Percentiles rank a stretch among this genome's conserved stretches.
These are phyloP conservation scores for Coemansia sp. DNA, from an alignment of 192 early-diverging fungal species.

Conservation along the genomic window DNA sequence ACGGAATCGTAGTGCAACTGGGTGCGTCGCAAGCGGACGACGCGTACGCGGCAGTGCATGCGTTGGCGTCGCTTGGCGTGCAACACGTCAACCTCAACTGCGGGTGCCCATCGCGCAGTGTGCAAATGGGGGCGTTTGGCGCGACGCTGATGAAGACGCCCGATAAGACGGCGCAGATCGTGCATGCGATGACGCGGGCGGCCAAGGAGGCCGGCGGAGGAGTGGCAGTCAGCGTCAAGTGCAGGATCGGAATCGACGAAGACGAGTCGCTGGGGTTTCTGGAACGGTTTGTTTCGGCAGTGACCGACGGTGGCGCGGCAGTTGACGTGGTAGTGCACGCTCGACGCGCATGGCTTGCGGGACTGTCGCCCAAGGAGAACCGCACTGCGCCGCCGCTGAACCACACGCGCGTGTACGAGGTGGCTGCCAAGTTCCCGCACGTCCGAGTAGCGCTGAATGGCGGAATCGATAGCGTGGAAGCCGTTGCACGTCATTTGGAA, in stretches of 20 bases:
- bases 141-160: constrained; percentile 73
- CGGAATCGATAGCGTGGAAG: constrained; percentile 58
- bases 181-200: constrained; percentile 56
- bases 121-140: constrained; percentile 66
- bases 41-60: constrained; percentile 27
- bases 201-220: constrained; percentile 17
- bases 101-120: constrained; percentile 70
- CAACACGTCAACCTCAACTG: constrained; percentile 69
- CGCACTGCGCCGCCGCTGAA: constrained; percentile 64
- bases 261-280: constrained; percentile 64
- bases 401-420: constrained; percentile 58
- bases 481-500: constrained; percentile 52
- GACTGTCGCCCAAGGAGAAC: constrained; percentile 68
- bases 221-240: constrained; percentile 63
- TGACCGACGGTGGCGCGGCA: background rate
- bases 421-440: constrained; percentile 58
- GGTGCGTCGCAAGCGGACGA: constrained; percentile 34
- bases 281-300: constrained; percentile 27
- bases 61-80: constrained; percentile 59
- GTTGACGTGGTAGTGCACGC: constrained; percentile 67
- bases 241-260: constrained; percentile 73
- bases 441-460: constrained; percentile 64
- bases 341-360: constrained; percentile 66
- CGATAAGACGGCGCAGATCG: constrained; percentile 55
- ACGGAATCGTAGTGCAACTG: constrained; percentile 49